A percentile compares a stretch with the other conserved stretches of the same genome.
These are phyloP conservation scores for Calonectria montana DNA, from an alignment of 2,329 filamentous ascomycete genomes.

Conservation along the genomic window DNA sequence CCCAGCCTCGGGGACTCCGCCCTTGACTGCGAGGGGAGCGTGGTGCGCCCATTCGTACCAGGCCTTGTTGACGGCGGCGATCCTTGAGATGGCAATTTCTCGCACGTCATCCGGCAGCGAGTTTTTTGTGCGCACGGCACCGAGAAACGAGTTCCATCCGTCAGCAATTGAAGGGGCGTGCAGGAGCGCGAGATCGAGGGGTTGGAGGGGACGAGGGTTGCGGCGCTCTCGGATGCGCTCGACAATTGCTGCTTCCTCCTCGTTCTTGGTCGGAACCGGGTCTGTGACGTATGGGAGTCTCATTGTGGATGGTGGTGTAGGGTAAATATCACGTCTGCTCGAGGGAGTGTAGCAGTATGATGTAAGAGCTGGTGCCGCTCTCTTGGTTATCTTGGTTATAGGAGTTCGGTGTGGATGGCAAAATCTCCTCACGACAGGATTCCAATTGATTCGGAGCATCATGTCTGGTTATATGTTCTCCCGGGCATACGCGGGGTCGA, in stretches of 20 bases:
- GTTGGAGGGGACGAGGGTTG: slow-evolving; percentile 75
- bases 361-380: neutral
- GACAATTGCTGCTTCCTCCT: slow-evolving; percentile 68
- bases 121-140: slow-evolving; percentile 68
- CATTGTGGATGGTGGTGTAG: slow-evolving; percentile 57
- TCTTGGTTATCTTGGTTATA: neutral
- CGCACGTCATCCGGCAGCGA: slow-evolving; percentile 66
- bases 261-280: slow-evolving; percentile 57
- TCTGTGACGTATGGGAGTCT: slow-evolving; percentile 73
- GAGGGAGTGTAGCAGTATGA: neutral
- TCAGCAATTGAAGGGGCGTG: slow-evolving; percentile 80
- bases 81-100: slow-evolving; percentile 83
- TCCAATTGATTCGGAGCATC: slow-evolving; percentile 19
- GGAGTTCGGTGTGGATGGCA: neutral
- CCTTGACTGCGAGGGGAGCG: slow-evolving; percentile 72
- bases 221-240: slow-evolving; percentile 74
- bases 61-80: slow-evolving; percentile 82
- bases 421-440: neutral
- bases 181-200: slow-evolving; percentile 80
- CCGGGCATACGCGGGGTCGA: slow-evolving; percentile 41
- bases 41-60: slow-evolving; percentile 91
- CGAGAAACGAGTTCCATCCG: slow-evolving; percentile 79
- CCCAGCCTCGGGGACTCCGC: slow-evolving; percentile 65
- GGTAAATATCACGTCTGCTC: slow-evolving; percentile 14
- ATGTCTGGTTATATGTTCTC: slow-evolving; percentile 44